Conservation (phyloP, 805 yeast species). For the Metschnikowia baotianmanensis region DNA sequence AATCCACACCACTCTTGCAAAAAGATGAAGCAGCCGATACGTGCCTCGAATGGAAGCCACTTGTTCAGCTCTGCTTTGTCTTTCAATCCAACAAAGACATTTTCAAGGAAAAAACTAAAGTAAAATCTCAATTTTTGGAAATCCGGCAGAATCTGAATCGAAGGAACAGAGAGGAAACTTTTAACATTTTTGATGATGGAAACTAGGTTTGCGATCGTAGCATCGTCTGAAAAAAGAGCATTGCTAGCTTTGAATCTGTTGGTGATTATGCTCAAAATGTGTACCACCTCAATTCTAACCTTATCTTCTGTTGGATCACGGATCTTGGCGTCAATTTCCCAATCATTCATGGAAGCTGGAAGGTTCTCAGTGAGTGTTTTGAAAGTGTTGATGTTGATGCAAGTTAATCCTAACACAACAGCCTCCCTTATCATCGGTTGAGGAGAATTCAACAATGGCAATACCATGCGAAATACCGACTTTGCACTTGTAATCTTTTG, state of each 20-base stretch:
- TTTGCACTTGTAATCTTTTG: slow-evolving; percentile 91
- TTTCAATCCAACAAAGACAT: slow-evolving; percentile 57
- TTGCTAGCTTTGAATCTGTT: slow-evolving; percentile 53
- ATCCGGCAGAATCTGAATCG: slow-evolving; percentile 62
- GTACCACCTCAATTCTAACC: slow-evolving; percentile 72
- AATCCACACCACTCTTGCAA: slow-evolving; percentile 94
- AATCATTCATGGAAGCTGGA: slow-evolving; percentile 53
- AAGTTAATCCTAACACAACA: slow-evolving; percentile 82
- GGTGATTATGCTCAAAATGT: slow-evolving; percentile 67
- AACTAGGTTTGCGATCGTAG: slow-evolving; percentile 64
- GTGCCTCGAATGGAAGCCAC: slow-evolving; percentile 83
- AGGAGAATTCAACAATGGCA: slow-evolving; percentile 73
- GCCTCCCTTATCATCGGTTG: slow-evolving; percentile 78
- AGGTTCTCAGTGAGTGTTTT: slow-evolving; percentile 75
- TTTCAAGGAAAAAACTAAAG: slow-evolving; percentile 79
- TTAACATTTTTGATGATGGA: slow-evolving; percentile 61
- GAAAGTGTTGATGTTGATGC: slow-evolving; percentile 87
- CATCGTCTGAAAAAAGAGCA: slow-evolving; percentile 57
- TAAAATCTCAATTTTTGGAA: slow-evolving; percentile 78
- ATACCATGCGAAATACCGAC: slow-evolving; percentile 81
- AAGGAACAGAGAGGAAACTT: slow-evolving; percentile 51
- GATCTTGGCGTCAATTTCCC: slow-evolving; percentile 38
- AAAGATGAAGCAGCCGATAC: slow-evolving; percentile 77
- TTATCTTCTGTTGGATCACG: slow-evolving; percentile 38
- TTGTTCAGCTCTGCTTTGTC: slow-evolving; percentile 37